Conservation (phyloP, 805 yeast genomes). For the Ogataea trehalophila region DNA sequence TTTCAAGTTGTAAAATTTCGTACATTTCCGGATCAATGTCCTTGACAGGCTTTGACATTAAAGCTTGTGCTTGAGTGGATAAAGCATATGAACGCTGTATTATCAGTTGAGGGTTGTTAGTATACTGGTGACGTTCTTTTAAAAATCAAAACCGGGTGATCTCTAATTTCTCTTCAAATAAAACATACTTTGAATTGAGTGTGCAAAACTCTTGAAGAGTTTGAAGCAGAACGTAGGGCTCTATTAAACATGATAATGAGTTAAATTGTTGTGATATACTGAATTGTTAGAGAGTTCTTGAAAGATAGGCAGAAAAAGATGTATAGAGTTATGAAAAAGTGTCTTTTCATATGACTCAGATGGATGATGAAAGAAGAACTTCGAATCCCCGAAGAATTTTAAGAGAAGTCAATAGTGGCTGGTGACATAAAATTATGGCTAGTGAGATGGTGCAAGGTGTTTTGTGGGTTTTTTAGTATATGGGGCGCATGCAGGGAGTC, state of each 20-base stretch:
- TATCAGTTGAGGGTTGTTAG: neutral
- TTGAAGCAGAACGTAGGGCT: slow-evolving; percentile 1
- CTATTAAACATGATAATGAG: slow-evolving; percentile 7
- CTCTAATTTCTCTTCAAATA: no score
- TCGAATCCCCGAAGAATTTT: neutral
- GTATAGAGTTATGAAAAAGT: neutral
- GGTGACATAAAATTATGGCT: no score
- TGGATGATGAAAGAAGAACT: neutral
- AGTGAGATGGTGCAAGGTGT: no score
- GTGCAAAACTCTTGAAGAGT: neutral
- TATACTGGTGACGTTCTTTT: neutral
- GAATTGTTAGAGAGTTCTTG: neutral
- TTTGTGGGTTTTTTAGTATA: no score
- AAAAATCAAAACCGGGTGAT: neutral
- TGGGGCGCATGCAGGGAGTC: no score
- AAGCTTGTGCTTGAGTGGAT: slow-evolving; percentile 42
- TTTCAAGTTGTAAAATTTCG: slow-evolving; percentile 70
- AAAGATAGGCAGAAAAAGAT: neutral
- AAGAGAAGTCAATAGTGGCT: no score
- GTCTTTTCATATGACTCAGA: no score
- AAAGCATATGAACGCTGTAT: slow-evolving; percentile 34
- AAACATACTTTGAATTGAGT: slow-evolving; percentile 10
- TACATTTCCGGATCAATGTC: slow-evolving; percentile 81
- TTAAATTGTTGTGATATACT: neutral
- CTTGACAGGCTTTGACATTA: slow-evolving; percentile 51